These are phyloP conservation scores for Aristolochia contorta DNA, from an alignment of 164 flowering plant species.

Conservation along the genomic window DNA sequence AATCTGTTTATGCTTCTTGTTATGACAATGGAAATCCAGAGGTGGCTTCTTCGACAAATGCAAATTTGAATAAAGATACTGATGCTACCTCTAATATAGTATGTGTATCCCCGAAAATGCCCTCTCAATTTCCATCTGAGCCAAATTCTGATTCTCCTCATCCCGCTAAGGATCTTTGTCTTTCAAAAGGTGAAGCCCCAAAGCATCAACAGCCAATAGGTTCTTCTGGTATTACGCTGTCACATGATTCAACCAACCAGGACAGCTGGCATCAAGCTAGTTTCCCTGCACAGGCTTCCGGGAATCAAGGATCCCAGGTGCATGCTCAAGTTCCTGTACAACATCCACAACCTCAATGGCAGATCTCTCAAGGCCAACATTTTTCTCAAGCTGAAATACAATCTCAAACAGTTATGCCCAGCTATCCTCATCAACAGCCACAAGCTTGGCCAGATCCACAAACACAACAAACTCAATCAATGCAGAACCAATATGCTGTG, in stretches of 20 bases:
- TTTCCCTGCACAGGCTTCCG: slow-evolving; percentile 11
- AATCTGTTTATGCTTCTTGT: slow-evolving; percentile 9
- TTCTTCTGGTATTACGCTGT: slow-evolving; percentile 6
- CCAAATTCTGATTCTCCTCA: slow-evolving; percentile 7
- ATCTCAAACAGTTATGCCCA: slow-evolving; percentile 14
- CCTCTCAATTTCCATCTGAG: slow-evolving; percentile 10
- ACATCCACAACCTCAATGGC: slow-evolving; percentile 20
- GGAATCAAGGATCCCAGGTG: slow-evolving; percentile 18
- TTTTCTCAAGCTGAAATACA: slow-evolving; percentile 15
- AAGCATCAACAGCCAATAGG: slow-evolving; percentile 8
- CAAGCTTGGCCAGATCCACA: slow-evolving; percentile 18
- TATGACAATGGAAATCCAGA: slow-evolving; percentile 15
- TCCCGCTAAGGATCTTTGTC: slow-evolving; percentile 14
- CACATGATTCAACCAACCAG: slow-evolving; percentile 4
- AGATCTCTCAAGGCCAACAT: slow-evolving; percentile 20
- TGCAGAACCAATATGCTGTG: slow-evolving; percentile 18
- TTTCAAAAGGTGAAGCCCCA: background rate
- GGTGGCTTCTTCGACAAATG: slow-evolving; percentile 15
- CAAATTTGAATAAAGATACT: slow-evolving; percentile 5
- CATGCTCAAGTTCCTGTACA: slow-evolving; percentile 16
- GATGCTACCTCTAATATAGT: slow-evolving; percentile 5
- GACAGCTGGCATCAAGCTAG: slow-evolving; percentile 18
- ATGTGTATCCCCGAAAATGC: slow-evolving; percentile 9
- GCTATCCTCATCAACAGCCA: slow-evolving; percentile 16
- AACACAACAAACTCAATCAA: slow-evolving; percentile 18